Evolutionary conservation across 768 basidiomycete genomes (phyloP), one percentile per base, ranked within the genome.

Genomic region (Amanita rubescens): DNA sequence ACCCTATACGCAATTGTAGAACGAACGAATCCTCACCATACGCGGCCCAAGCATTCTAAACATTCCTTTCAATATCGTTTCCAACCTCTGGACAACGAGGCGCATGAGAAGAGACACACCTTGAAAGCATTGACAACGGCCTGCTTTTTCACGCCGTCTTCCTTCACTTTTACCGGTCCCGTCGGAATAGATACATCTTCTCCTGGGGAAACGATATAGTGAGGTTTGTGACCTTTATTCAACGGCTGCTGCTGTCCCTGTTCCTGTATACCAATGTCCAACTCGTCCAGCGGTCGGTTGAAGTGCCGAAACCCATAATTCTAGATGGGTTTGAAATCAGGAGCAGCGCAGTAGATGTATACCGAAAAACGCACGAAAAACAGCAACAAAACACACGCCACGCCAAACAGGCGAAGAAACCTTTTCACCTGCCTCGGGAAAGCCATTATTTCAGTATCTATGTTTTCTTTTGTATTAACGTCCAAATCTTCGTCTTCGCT

Each of bases 1-100:
- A 10, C 17, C 19, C 8, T 4, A 1, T 20, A 9, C 3, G 14
- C 9, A 7, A 22, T 10, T 15, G 6, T 3, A 15, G 12, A 34
- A 12, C 38, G 33, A 27, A 3, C 14, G 11, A 12, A 24, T 55
- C 67, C 75, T 55, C 55, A 91, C 90, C 91, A 63, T 95, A 95
- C 25, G 89, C 89, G 41, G 61, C 65, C 90, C 92, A 95, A 27
- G 92, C 90, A 68, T 93, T 80, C 91, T 94, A 62, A 9, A 51
- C 24, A 25, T 14, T 20, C 17, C 3, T 25, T 53, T 58, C 38
- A 24, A 49, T 60, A 53, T 47, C 42, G 56, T 53, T 30, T 24
- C 15, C 51, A 45, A 57, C 59, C 15, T 15, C 22, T 22, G 12
- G 20, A 19, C 27, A 39, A 24, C 7, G 54, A 27, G 27, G n/a